These are phyloP conservation scores for Hibiscus mutabilis DNA, from an alignment of 345 rosid genomes.

Conservation along the genomic window DNA sequence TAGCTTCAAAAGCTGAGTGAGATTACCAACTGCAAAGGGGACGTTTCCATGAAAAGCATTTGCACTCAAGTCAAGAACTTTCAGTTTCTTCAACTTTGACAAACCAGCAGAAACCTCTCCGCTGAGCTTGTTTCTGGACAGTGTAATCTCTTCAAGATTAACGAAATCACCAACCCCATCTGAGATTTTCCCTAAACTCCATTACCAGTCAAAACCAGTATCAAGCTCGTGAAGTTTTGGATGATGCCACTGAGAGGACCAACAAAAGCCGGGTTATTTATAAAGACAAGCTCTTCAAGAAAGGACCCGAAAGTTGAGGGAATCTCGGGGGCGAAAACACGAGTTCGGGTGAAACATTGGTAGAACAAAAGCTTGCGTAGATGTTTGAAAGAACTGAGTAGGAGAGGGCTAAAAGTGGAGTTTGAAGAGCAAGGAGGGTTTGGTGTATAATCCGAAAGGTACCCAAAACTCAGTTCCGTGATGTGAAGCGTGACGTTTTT, in stretches of 20 bases:
- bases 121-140: constrained; percentile 46
- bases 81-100: constrained; percentile 35
- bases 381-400: constrained; percentile 44
- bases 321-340: constrained; percentile 27
- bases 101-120: constrained; percentile 28
- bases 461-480: constrained; percentile 52
- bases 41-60: constrained; percentile 35
- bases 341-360: constrained; percentile 43
- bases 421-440: constrained; percentile 56
- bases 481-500: constrained; percentile 29
- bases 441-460: constrained; percentile 49
- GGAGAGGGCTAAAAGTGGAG: constrained; percentile 46
- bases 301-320: constrained; percentile 28
- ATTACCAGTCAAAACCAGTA: constrained; percentile 47
- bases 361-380: constrained; percentile 62
- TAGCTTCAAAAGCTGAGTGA: constrained; percentile 46
- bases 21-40: constrained; percentile 39
- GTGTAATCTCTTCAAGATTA: constrained; percentile 42
- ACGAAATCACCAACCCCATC: constrained; percentile 29
- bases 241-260: constrained; percentile 32
- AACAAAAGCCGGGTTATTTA: constrained; percentile 46
- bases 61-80: constrained; percentile 44
- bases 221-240: constrained; percentile 35
- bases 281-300: constrained; percentile 54
- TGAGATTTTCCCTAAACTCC: constrained; percentile 47